Base-by-base conservation (phyloP, 148 eudicot genomes). In the Cornus suecica region DNA sequence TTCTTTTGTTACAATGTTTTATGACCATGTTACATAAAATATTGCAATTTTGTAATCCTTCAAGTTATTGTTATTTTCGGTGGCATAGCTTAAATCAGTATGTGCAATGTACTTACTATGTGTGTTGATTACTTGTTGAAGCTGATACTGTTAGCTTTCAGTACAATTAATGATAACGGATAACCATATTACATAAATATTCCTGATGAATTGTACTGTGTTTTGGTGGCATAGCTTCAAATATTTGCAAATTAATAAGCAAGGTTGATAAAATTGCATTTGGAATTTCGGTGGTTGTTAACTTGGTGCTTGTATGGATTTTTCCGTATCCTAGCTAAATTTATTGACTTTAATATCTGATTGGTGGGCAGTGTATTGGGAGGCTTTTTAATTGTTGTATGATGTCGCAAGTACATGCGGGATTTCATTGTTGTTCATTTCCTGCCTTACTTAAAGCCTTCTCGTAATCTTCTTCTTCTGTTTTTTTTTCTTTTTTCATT, bases 391-490 rank as follows among this genome's bases (percentile, higher is more conserved):
- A 8, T 22, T 18, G n/a, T 24, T 3, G 25, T 58, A 58, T 58
- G 22, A 20, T 52, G 58, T 52, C 16, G 58, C 22, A 52, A 0
- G 2, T 52, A 0, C 22, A 14, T 52, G 22, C 16, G 8, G 58
- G 16, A 20, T 52, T 52, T 52, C 58, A 14, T 52, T 52, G 20
- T 52, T 52, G 20, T 58, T 25, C 62, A 18, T n/a, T 58, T 58
- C 25, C 20, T 8, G 24, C 62, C 24, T 25, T 58, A 1, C 25
- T 58, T 58, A 58, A 58, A 4, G 8, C 20, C 8, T 58, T 18
- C 62, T 52, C 24, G 73, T 80, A 78, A 61, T 20, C 15, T 28
- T 71, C 30, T 74, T 68, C 42, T 15, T n/a, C n/a, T n/a, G n/a
- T n/a, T n/a, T n/a, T n/a, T n/a, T n/a, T n/a, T 72, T 71, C 65